Evolutionary conservation across 2,329 filamentous ascomycete species (phyloP).

Genomic region (Dothiorella sarmentorum): DNA sequence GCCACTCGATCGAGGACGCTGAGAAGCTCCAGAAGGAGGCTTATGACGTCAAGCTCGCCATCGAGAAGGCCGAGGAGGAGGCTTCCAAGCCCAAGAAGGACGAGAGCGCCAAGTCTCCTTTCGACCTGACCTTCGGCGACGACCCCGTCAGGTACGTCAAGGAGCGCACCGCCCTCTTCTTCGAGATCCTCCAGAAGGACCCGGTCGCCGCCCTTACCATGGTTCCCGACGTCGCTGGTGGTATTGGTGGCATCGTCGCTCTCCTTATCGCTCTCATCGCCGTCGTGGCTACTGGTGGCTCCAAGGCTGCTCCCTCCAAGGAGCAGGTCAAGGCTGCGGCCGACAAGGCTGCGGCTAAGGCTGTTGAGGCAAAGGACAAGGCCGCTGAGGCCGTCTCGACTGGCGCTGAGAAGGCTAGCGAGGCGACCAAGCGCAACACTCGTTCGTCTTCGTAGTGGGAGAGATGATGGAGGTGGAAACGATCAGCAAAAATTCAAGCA

Average conservation of each 20-base stretch:
- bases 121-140: conserved; percentile 81
- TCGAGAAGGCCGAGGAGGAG: conserved; percentile 77
- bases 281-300: conserved; percentile 63
- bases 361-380: conserved; percentile 63
- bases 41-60: conserved; percentile 80
- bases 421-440: conserved; percentile 60
- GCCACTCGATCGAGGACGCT: conserved; percentile 91
- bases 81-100: conserved; percentile 73
- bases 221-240: conserved; percentile 86
- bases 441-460: conserved; percentile 36
- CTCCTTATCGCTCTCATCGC: conserved; percentile 68
- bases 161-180: conserved; percentile 91
- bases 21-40: conserved; percentile 84
- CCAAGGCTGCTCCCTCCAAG: conserved; percentile 61
- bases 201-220: conserved; percentile 81
- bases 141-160: conserved; percentile 83
- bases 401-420: conserved; percentile 69
- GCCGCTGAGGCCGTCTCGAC: conserved; percentile 60
- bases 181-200: conserved; percentile 77
- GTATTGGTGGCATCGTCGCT: conserved; percentile 66
- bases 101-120: conserved; percentile 64
- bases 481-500: conserved; percentile 4
- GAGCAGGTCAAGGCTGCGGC: conserved; percentile 67
- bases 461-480: not conserved
- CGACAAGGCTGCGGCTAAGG: conserved; percentile 72